Conservation (phyloP, 176 grass and related monocot genomes). For the Oryza glumipatula region DNA sequence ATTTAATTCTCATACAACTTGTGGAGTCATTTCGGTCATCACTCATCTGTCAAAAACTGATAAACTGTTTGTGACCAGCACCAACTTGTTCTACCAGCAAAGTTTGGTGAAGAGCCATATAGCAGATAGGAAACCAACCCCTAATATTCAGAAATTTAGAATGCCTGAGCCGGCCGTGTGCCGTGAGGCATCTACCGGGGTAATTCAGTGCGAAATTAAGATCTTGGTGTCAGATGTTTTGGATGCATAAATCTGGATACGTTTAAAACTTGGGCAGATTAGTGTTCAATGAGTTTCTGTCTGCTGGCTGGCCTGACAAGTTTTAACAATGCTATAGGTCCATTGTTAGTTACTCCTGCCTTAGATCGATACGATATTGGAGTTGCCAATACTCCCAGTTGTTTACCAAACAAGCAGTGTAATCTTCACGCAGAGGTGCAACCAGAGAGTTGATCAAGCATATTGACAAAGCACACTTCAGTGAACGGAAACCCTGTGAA, state of each 20-base stretch:
- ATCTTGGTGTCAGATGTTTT: not conserved
- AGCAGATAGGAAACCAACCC: not conserved
- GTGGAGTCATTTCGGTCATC: not conserved
- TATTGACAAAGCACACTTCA: not conserved
- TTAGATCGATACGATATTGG: too few species aligned
- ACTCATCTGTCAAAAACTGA: not conserved
- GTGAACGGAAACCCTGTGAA: not conserved
- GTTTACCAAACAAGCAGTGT: not conserved
- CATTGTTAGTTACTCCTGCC: not conserved
- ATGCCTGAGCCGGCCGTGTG: not conserved
- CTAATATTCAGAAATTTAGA: not conserved
- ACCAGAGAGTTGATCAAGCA: not conserved
- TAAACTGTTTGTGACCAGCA: not conserved
- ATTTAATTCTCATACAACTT: not conserved
- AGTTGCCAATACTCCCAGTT: too few species aligned
- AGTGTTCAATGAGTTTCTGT: too few species aligned
- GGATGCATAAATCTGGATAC: not conserved
- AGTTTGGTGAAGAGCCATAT: not conserved
- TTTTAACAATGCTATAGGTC: not conserved
- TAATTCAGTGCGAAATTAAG: not conserved
- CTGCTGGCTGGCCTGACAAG: not conserved
- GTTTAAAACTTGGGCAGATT: not conserved
- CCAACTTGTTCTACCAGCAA: not conserved
- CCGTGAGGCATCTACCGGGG: not conserved
- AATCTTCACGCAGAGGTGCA: not conserved